These are phyloP conservation scores for Gossypium armourianum DNA, from an alignment of 441 rosid genomes.

Conservation along the genomic window DNA sequence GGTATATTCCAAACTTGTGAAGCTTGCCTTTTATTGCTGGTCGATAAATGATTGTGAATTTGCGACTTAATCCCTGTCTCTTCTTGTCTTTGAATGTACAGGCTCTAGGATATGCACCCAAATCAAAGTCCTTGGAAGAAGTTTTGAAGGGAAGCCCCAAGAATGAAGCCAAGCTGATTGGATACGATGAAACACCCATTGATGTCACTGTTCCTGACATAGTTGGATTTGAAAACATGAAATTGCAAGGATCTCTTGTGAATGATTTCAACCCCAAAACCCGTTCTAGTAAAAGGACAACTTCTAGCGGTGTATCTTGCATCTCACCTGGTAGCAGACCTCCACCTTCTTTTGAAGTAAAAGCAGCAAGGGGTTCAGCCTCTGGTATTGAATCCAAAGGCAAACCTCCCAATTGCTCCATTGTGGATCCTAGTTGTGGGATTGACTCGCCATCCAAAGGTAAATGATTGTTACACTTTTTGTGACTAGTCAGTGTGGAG, in stretches of 20 bases:
- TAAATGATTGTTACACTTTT: conserved; percentile 14
- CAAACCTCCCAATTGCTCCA: conserved; percentile 16
- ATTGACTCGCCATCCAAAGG: conserved; percentile 21
- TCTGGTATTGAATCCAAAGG: conserved; percentile 18
- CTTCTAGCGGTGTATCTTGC: conserved; percentile 6
- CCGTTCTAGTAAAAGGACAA: conserved; percentile 16
- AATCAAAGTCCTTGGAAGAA: conserved; percentile 47
- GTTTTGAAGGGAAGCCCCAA: conserved; percentile 41
- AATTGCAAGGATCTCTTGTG: conserved; percentile 22
- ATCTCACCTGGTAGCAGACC: conserved; percentile 22
- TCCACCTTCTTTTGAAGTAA: not conserved
- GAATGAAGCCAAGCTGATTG: conserved; percentile 64
- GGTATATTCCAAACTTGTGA: not conserved
- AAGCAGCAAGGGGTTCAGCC: not conserved
- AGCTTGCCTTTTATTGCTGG: conserved; percentile 5
- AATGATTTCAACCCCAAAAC: conserved; percentile 16
- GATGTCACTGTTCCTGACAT: conserved; percentile 32
- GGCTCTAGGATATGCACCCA: conserved; percentile 45
- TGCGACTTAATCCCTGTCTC: conserved; percentile 7
- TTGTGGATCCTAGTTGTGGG: conserved; percentile 23
- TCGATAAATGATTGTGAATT: conserved; percentile 2
- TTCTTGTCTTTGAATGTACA: conserved; percentile 26
- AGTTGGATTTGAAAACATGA: conserved; percentile 22
- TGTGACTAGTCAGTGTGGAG: conserved; percentile 5
- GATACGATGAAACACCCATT: conserved; percentile 62